Evolutionary conservation across 148 eudicot genomes (phyloP).

Genomic region (Arctostaphylos glauca): DNA sequence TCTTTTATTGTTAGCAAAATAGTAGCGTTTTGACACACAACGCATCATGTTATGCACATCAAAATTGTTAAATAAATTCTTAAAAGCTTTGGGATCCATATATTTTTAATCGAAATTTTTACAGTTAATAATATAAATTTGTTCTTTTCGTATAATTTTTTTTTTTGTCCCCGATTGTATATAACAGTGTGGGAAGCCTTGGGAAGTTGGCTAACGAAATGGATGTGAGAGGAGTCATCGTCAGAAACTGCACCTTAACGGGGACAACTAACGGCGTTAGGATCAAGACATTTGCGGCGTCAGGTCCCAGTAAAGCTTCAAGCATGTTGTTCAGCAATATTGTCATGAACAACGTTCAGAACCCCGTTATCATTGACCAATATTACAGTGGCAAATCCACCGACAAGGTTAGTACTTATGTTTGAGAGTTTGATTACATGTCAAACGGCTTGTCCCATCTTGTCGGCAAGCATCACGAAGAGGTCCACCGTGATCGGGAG

Average conservation of each 20-base stretch:
- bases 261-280: conserved; percentile 64
- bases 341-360: conserved; percentile 44
- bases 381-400: conserved; percentile 35
- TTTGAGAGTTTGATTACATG: too few species aligned
- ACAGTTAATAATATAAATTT: too few species aligned
- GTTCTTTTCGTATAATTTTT: neutral
- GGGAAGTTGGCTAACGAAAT: conserved; percentile 56
- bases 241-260: conserved; percentile 40
- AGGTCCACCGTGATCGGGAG: too few species aligned
- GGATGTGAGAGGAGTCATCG: conserved; percentile 59
- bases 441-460: too few species aligned
- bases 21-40: too few species aligned
- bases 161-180: too few species aligned
- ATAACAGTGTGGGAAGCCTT: conserved; percentile 69
- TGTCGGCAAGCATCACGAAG: too few species aligned
- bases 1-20: too few species aligned
- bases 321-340: conserved; percentile 38
- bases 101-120: too few species aligned
- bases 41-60: too few species aligned
- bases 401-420: conserved; percentile 21
- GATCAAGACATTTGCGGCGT: conserved; percentile 57
- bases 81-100: too few species aligned
- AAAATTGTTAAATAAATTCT: too few species aligned
- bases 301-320: conserved; percentile 31
- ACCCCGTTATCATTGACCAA: conserved; percentile 73